phyloP scores from a whole-genome alignment of 2,329 filamentous ascomycete genomes.

The Microdochium trichocladiopsis region DNA sequence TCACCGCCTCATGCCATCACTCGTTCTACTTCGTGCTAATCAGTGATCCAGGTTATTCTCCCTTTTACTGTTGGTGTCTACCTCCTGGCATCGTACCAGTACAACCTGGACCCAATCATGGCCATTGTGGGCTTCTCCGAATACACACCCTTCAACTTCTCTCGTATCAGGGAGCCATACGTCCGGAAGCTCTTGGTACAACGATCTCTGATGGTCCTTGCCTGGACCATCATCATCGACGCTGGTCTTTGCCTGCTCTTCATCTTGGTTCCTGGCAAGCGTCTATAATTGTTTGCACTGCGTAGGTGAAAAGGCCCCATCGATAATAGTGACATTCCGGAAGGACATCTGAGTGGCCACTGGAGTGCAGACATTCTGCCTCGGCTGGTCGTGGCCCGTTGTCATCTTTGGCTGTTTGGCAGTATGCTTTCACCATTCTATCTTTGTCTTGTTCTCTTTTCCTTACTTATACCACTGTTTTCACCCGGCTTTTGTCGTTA shows the following conservation, averaged over 20 bases:
- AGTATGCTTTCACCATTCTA: too few relatives aligned
- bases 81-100: conserved; percentile 84
- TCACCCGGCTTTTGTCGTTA: too few relatives aligned
- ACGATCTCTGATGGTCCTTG: conserved; percentile 73
- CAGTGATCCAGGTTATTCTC: conserved; percentile 52
- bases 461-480: too few relatives aligned
- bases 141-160: conserved; percentile 92
- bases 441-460: too few relatives aligned
- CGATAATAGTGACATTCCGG: too few relatives aligned
- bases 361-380: too few relatives aligned
- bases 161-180: conserved; percentile 81
- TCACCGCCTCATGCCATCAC: background rate
- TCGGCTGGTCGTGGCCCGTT: too few relatives aligned
- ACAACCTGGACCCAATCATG: conserved; percentile 87
- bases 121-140: conserved; percentile 88
- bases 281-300: conserved; percentile 48
- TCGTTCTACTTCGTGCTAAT: conserved; percentile 6
- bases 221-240: conserved; percentile 68
- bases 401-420: too few relatives aligned
- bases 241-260: conserved; percentile 83
- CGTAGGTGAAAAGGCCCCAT: too few relatives aligned
- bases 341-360: too few relatives aligned
- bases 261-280: conserved; percentile 87
- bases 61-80: conserved; percentile 92
- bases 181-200: conserved; percentile 80